Evolutionary conservation across 2,329 filamentous ascomycete genomes (phyloP), one percentile per base, ranked within the genome.

Genomic region (Aspergillus nomiae): DNA sequence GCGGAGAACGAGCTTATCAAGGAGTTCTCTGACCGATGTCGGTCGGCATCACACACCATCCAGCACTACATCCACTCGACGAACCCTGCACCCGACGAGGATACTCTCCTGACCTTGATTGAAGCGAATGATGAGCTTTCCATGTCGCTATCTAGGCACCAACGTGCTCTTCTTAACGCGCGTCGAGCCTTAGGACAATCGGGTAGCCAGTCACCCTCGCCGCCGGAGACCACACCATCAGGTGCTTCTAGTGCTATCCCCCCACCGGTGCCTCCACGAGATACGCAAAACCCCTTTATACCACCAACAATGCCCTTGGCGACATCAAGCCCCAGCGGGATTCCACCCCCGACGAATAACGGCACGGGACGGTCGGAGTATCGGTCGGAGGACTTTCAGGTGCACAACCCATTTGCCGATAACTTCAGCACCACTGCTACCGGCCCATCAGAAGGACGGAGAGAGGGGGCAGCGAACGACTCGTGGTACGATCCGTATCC

Each of bases 41-140:
- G 90, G 66, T 86, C 88, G 60, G 94, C 94, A 5, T 90, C 91
- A 58, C 86, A 89, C 59, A 92, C 90, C 73, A 88, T 98, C 70
- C 93, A 97, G 73, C 84, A 84, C 36, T 98, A 96, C 79, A 97
- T 98, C 83, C 84, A 89, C 48, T 87, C 89, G 54, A 89, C 90
- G 61, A 86, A 92, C 74, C 94, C 94, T 0, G 76, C 87, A 1
- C 94, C 94, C 0, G 95, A 98, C 76, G 94, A 97, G 72, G 90
- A 97, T 69, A 98, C 94, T 1, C 92, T 98, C 86, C 89, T 95
- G 74, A 94, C 89, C 16, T 82, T 99, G 65, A 97, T 99, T 72
- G 93, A 97, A 77, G 95, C 92, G 16, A 97, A 96, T 75, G 95
- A 98, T 77, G 91, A 94, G 74, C 83, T 99, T 34, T 91, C 92